phyloP scores from a whole-genome alignment of 2,329 filamentous ascomycete genomes.

The Chrysosporium keratinophilum region DNA sequence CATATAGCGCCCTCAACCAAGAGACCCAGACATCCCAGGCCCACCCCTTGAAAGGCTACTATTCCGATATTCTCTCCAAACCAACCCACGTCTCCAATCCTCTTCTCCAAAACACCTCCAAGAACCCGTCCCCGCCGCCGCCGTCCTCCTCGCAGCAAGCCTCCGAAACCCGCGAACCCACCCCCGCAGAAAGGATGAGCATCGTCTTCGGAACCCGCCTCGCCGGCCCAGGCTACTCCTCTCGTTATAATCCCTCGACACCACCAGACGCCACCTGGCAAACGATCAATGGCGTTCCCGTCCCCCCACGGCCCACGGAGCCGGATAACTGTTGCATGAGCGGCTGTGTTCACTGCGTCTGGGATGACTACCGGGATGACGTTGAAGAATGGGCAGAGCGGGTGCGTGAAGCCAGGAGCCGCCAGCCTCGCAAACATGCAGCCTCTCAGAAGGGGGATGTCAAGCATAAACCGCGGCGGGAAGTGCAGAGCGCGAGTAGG shows the following conservation, averaged over 20 bases:
- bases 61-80: conserved; percentile 33
- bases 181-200: conserved; percentile 43
- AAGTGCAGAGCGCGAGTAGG: conserved; percentile 41
- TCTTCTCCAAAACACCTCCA: conserved; percentile 13
- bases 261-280: conserved; percentile 48
- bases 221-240: conserved; percentile 60
- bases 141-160: not conserved
- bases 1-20: not conserved
- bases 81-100: conserved; percentile 17
- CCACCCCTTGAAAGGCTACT: conserved; percentile 36
- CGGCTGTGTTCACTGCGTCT: conserved; percentile 94
- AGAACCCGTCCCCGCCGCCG: conserved; percentile 11
- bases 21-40: conserved; percentile 23
- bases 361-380: conserved; percentile 84
- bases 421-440: conserved; percentile 22
- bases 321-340: conserved; percentile 99
- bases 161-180: not conserved
- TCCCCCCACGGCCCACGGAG: conserved; percentile 76
- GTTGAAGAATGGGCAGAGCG: conserved; percentile 75
- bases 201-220: conserved; percentile 76
- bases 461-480: conserved; percentile 27
- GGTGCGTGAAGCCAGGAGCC: conserved; percentile 50
- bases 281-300: conserved; percentile 62
- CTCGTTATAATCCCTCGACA: conserved; percentile 44
- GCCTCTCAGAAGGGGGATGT: conserved; percentile 23